Evolutionary conservation across 352 stramenopile genomes (phyloP).

Genomic region (Phytophthora cajani): DNA sequence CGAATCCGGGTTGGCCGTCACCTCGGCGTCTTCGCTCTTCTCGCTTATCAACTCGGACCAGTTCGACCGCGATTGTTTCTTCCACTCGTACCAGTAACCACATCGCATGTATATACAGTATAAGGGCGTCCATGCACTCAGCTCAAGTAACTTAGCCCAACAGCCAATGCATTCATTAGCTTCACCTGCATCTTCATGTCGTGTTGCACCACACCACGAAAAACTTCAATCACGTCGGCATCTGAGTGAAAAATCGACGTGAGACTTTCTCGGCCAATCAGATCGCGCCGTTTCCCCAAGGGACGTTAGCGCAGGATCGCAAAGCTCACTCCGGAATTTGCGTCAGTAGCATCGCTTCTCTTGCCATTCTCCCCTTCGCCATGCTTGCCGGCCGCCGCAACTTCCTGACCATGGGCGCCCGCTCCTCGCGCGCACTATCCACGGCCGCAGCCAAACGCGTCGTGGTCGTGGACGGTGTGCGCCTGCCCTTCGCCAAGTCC

Average conservation of each 20-base stretch:
- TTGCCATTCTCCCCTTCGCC: neutral
- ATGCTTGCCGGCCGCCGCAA: slow-evolving; percentile 41
- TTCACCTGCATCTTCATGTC: slow-evolving; percentile 4
- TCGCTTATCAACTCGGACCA: slow-evolving; percentile 49
- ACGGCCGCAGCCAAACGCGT: slow-evolving; percentile 64
- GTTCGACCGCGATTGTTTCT: slow-evolving; percentile 45
- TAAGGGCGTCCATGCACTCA: neutral
- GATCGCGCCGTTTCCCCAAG: slow-evolving; percentile 9
- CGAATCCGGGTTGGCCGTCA: slow-evolving; percentile 32
- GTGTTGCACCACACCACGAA: neutral
- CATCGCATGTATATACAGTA: neutral
- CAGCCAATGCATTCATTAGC: neutral
- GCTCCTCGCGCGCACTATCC: slow-evolving; percentile 44
- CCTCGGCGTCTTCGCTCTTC: slow-evolving; percentile 43
- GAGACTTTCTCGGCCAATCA: slow-evolving; percentile 29
- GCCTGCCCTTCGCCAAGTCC: slow-evolving; percentile 95
- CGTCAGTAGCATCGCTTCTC: neutral
- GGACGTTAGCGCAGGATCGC: slow-evolving; percentile 7
- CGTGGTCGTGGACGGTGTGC: slow-evolving; percentile 94
- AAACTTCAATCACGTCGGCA: slow-evolving; percentile 32
- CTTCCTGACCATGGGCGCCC: slow-evolving; percentile 23
- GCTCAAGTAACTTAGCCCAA: neutral
- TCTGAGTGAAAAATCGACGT: slow-evolving; percentile 19
- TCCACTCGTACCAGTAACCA: slow-evolving; percentile 31
- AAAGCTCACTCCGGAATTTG: slow-evolving; percentile 41